Evolutionary conservation across 768 basidiomycete species (phyloP), one percentile per base, ranked within the genome.

Genomic region (Mycena latifolia): DNA sequence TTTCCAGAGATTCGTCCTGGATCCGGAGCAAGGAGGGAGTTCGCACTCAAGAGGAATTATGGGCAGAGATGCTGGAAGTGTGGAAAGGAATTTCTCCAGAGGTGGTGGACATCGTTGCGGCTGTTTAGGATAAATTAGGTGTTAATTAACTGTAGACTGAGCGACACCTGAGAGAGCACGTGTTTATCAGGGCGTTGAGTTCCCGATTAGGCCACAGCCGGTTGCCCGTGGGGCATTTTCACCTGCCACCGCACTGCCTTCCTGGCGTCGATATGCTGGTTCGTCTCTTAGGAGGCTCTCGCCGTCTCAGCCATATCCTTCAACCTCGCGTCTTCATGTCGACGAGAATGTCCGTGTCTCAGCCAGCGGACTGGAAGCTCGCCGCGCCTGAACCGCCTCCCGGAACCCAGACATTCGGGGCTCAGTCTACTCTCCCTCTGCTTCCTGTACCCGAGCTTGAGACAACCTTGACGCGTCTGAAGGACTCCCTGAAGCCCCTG

Each of bases 391-490:
- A 81, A 46, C 81, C 90, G 10, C 77, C 84, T 2, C 75, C 80
- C 2, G 80, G 79, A 31, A 79, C 91, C 14, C 75, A 83, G 18
- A 92, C 94, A 15, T 94, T 93, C 74, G 84, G 85, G 1, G 82
- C 84, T 5, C 93, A 96, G 73, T 70, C 80, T 0, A 76, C 79
- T 11, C 85, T 98, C 6, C 90, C 89, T 0, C 82, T 81, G 50
- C 86, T 98, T 10, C 96, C 96, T 0, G 89, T 98, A 0, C 90
- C 92, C 15, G 77, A 85, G 27, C 84, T 98, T 71, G 91, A 90
- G 74, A 82, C 87, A 28, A 89, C 88, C 1, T 76, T 98, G 56
- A 82, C 69, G 65, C 69, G 65, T 56, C 61, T 70, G 12, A 61
- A 25, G 22, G 65, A 66, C 0, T 50, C 61, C 5, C 41, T 70